Evolutionary conservation across 495 filamentous ascomycete genomes (phyloP), one percentile per base, ranked within the genome.

Genomic region (Penicillium longicatenatum): DNA sequence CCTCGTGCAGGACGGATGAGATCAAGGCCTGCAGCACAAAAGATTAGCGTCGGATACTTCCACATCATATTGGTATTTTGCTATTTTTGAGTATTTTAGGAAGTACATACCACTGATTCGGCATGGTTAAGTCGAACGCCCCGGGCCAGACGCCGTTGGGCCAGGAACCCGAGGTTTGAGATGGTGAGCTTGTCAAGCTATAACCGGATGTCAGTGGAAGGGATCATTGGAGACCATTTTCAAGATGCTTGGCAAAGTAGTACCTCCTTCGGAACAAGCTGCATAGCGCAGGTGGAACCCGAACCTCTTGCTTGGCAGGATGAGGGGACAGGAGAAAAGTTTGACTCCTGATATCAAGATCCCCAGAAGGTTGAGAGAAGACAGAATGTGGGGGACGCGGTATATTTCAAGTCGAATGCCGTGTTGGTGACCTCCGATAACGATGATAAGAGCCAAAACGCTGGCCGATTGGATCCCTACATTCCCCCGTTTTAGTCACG

Each of bases 161-260:
- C 94, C 53, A 97, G 82, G 57, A 89, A 82, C 50, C 95, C 94
- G 47, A 95, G 75, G 67, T 97, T 92, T 29, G 92, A 93, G 70
- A 95, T 93, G 65, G 86, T 82, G 75, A 98, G 91, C 84, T 98
- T 98, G 80, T 98, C 94, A 63, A 98, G 78, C 95, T 98, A 61
- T 47, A 21, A 22, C 42, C 21, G 17, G 42, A 45, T 21, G 21
- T 45, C 21, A 21, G 19, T 22, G 42, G 42, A 22, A 45, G 19
- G 42, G 31, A 35, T 35, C 21, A n/a, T 45, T 45, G 19, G 9
- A 22, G 42, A 45, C 19, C 42, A 45, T 21, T 22, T 45, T 45
- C 16, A 31, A 17, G 45, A n/a, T 31, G 45, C 45, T 48, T 48
- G 45, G 45, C 45, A 30, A 26, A 26, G 21, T 14, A 82, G 63